phyloP scores from a whole-genome alignment of 208 protist species.

The Leishmania tropica region DNA sequence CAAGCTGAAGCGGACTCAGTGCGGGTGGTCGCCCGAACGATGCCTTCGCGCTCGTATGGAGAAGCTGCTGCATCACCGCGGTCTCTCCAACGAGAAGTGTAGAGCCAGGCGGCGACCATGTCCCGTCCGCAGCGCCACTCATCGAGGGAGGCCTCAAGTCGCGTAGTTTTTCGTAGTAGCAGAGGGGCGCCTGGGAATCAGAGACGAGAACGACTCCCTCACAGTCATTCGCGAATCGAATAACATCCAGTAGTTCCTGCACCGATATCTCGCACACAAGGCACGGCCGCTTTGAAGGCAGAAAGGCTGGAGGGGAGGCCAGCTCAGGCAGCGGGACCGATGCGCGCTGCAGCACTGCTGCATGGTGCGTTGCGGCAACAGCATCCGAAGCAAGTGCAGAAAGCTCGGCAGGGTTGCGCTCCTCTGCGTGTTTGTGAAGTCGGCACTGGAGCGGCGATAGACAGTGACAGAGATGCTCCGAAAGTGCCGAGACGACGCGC shows the following conservation, averaged over 20 bases:
- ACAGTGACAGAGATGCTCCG: not conserved
- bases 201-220: constrained; percentile 5
- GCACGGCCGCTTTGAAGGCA: not conserved
- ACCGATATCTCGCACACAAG: not conserved
- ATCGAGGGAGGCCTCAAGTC: not conserved
- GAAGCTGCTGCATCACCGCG: not conserved
- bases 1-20: not conserved
- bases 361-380: not conserved
- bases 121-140: no score
- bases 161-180: not conserved
- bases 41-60: not conserved
- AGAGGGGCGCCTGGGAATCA: no score
- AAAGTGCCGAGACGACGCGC: not conserved
- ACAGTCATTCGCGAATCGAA: constrained; percentile 17
- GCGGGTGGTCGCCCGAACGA: not conserved
- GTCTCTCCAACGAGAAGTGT: not conserved
- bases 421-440: not conserved
- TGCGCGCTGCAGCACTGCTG: not conserved
- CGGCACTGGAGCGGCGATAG: not conserved
- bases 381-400: not conserved
- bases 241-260: constrained; percentile 10
- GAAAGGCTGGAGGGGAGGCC: no score
- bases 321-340: not conserved
- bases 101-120: not conserved
- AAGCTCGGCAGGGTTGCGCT: not conserved